A percentile compares a stretch with the other conserved stretches of the same genome.
These are phyloP conservation scores for Echinochloa phyllopogon DNA, from an alignment of 176 grass and related monocot genomes.

Conservation along the genomic window DNA sequence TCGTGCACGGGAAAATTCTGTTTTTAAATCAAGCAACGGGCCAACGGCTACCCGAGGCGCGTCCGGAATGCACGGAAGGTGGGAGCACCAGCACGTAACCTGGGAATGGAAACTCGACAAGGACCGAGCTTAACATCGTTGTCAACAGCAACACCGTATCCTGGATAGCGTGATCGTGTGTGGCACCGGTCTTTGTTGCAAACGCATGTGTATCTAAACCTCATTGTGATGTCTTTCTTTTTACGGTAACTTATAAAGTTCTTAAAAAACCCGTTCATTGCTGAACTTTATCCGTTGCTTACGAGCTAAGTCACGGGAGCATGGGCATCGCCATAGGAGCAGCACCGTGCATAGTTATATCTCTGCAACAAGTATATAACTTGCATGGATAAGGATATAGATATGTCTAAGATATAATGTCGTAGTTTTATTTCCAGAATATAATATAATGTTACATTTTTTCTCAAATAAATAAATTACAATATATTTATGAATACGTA, in stretches of 20 bases:
- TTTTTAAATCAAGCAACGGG: background rate
- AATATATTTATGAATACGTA: too few relatives aligned
- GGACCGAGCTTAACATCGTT: conserved; percentile 27
- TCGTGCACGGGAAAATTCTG: background rate
- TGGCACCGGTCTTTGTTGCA: background rate
- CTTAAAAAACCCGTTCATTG: background rate
- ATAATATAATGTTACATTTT: too few relatives aligned
- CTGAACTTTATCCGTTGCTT: background rate
- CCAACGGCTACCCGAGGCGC: conserved; percentile 23
- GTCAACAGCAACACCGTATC: conserved; percentile 37
- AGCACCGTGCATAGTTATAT: too few relatives aligned
- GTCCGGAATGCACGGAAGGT: background rate
- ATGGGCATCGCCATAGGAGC: background rate
- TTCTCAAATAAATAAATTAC: too few relatives aligned
- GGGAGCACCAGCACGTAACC: background rate
- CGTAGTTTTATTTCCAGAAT: too few relatives aligned
- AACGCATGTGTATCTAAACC: too few relatives aligned
- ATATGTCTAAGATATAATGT: too few relatives aligned
- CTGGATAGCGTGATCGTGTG: conserved; percentile 2
- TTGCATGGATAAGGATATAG: too few relatives aligned
- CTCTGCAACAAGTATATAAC: too few relatives aligned
- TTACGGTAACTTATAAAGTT: too few relatives aligned
- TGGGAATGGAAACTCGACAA: conserved; percentile 27
- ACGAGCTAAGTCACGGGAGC: background rate
- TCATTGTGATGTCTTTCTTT: too few relatives aligned